Evolutionary conservation across 345 rosid genomes (phyloP), one percentile per base, ranked within the genome.

Genomic region (Gossypium turneri): DNA sequence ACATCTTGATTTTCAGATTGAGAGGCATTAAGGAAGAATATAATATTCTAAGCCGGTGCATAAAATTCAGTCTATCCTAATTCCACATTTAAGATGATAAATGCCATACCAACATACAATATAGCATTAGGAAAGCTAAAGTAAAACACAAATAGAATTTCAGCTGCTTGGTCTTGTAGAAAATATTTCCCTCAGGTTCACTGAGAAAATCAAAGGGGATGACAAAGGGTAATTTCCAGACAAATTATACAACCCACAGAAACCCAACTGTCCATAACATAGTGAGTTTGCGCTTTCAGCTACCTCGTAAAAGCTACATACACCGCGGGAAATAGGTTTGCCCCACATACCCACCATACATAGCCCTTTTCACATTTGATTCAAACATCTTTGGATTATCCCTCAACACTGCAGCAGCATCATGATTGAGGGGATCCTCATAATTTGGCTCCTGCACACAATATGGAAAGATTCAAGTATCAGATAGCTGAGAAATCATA

Each of bases 381-480:
- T 84, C 90, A 65, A 94, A 91, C 82, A 82, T 67, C 84, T 77
- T 80, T 0, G 97, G 97, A 79, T 86, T 88, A 69, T 96, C 98
- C 82, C 94, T 96, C 83, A 96, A 86, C 60, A 93, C 88, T 12
- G 87, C 90, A 63, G 97, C 97, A 15, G 97, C 97, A 19, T 96
- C 99, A 25, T 92, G 97, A 81, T 96, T 93, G 70, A 96, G 91
- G 5, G 98, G 99, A 84, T 93, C 99, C 85, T 92, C 97, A 9
- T 63, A 86, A 80, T 96, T 96, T 10, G 98, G 98, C 73, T 92
- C 97, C 98, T 96, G 87, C 57, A 75, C 10, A 38, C 25, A 58
- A 71, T 50, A 27, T 34, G n/a, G 66, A 27, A 57, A 34, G 62
- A 57, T 48, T 34, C 41, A 24, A 61, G 20, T 51, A 55, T 24